Percentiles rank a stretch among this genome's conserved stretches.
Evolutionary conservation across 441 rosid species (phyloP).

Genomic region (Erodium texanum): DNA sequence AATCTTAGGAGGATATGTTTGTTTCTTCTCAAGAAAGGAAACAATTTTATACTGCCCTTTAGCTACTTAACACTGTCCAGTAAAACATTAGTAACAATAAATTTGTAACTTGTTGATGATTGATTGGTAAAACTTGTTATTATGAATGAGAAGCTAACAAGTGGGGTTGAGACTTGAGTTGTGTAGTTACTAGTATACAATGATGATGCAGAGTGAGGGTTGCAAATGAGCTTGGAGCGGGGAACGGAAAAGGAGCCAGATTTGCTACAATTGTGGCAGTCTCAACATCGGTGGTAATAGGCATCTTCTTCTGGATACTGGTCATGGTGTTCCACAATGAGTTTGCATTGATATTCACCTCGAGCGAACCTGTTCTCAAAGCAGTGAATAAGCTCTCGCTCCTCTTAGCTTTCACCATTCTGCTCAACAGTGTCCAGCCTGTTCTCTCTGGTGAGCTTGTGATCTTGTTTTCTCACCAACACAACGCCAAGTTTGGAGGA

Average conservation of each 20-base stretch:
- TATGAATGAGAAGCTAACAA: not conserved
- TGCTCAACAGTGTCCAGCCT: not conserved
- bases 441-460: not conserved
- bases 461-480: too few species aligned
- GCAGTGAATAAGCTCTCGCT: not conserved
- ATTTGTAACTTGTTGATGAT: too few species aligned
- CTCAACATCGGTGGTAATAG: not conserved
- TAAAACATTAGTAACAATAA: too few species aligned
- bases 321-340: not conserved
- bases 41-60: too few species aligned
- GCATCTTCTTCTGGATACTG: not conserved
- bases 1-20: too few species aligned
- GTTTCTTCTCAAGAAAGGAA: too few species aligned
- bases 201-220: constrained; percentile 53
- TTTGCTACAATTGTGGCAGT: constrained; percentile 41
- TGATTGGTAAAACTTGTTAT: too few species aligned
- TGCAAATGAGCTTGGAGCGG: constrained; percentile 21
- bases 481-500: too few species aligned
- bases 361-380: not conserved
- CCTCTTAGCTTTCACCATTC: constrained; percentile 2
- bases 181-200: not conserved
- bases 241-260: constrained; percentile 72
- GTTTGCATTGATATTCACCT: not conserved
- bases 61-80: too few species aligned
- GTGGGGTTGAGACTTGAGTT: not conserved